These are phyloP conservation scores for Stylonectria norvegica DNA, from an alignment of 2,329 filamentous ascomycete genomes.

Conservation along the genomic window DNA sequence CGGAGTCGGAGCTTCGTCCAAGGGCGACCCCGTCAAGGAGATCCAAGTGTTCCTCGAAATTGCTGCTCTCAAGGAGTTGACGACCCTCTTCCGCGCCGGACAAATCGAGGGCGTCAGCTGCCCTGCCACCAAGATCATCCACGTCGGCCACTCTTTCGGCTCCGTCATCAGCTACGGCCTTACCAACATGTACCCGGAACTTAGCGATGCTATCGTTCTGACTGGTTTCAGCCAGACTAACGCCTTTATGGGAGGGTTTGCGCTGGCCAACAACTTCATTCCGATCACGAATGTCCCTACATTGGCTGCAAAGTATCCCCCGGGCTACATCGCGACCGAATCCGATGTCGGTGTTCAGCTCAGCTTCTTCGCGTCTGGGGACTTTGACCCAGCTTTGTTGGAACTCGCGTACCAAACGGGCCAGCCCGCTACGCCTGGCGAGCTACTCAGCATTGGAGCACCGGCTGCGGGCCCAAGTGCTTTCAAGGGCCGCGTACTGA, in stretches of 20 bases:
- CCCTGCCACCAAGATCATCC: slow-evolving; percentile 45
- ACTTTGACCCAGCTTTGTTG: slow-evolving; percentile 55
- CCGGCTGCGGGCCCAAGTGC: slow-evolving; percentile 31
- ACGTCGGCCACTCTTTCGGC: slow-evolving; percentile 64
- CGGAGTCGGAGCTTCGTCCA: slow-evolving; percentile 56
- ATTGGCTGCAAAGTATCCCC: slow-evolving; percentile 33
- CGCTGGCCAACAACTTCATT: slow-evolving; percentile 46
- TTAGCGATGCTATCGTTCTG: slow-evolving; percentile 56
- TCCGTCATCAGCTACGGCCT: slow-evolving; percentile 56
- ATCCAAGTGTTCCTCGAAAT: slow-evolving; percentile 58
- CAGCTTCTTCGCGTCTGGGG: slow-evolving; percentile 49
- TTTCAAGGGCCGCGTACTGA: slow-evolving; percentile 53
- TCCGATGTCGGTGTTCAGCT: slow-evolving; percentile 48
- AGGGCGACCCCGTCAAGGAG: slow-evolving; percentile 56
- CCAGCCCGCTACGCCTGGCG: slow-evolving; percentile 57
- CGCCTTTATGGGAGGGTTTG: slow-evolving; percentile 42
- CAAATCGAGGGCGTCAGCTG: slow-evolving; percentile 39
- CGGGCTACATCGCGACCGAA: slow-evolving; percentile 52
- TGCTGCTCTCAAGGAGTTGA: slow-evolving; percentile 54
- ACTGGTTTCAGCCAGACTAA: slow-evolving; percentile 56
- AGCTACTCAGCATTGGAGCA: slow-evolving; percentile 53
- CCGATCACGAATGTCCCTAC: slow-evolving; percentile 35
- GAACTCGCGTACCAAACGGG: slow-evolving; percentile 42
- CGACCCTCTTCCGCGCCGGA: slow-evolving; percentile 45
- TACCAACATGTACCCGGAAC: slow-evolving; percentile 47